Percentiles rank a stretch among this genome's conserved stretches.
Evolutionary conservation across 2,329 filamentous ascomycete genomes (phyloP).

Genomic region (Hypomyces perniciosus): DNA sequence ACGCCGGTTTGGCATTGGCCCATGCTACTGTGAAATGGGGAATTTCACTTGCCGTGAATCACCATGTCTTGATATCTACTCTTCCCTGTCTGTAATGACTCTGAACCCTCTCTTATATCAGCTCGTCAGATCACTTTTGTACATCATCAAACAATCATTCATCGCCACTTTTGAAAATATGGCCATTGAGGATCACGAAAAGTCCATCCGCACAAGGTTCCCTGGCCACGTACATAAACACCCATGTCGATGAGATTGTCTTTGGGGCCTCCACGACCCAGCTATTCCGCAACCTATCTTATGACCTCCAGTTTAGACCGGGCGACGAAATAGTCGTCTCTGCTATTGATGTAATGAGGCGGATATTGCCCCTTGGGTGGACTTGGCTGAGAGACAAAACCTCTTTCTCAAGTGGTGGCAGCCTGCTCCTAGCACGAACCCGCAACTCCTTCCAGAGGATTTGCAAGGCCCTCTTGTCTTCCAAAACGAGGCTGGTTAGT

Average conservation of each 20-base stretch:
- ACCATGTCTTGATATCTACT: no score
- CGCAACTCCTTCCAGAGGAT: constrained; percentile 51
- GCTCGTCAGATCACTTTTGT: neutral
- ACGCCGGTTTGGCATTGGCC: no score
- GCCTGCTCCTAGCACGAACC: constrained; percentile 43
- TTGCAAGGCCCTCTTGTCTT: constrained; percentile 54
- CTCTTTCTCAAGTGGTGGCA: constrained; percentile 67
- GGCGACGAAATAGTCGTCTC: constrained; percentile 67
- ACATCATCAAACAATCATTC: neutral
- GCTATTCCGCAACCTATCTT: constrained; percentile 65
- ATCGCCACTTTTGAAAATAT: neutral
- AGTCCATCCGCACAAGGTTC: constrained; percentile 48
- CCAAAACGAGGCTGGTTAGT: constrained; percentile 62
- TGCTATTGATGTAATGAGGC: constrained; percentile 70
- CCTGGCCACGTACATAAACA: constrained; percentile 70
- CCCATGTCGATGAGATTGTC: constrained; percentile 59
- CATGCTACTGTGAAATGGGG: no score
- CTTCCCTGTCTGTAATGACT: no score
- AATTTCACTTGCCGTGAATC: no score
- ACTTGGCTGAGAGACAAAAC: constrained; percentile 55
- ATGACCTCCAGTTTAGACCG: constrained; percentile 43
- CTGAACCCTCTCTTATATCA: no score
- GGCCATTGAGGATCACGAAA: neutral
- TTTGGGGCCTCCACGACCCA: constrained; percentile 71
- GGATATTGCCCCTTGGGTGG: constrained; percentile 68